A percentile compares a stretch with the other conserved stretches of the same genome.
These are phyloP conservation scores for Knoxdaviesia proteae DNA, from an alignment of 2,329 filamentous ascomycete genomes.

Conservation along the genomic window DNA sequence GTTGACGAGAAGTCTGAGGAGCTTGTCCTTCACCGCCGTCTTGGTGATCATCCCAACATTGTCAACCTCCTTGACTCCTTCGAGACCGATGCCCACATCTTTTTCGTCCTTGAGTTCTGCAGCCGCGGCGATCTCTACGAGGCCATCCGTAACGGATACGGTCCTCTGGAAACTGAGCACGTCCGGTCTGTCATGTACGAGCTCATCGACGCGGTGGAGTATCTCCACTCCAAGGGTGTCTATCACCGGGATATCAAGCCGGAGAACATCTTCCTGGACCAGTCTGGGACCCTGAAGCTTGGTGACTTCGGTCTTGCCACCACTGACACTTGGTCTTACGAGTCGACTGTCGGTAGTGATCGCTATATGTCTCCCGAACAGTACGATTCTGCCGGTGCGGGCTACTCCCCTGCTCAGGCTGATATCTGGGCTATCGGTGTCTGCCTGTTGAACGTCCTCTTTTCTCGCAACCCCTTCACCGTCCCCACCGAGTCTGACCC, in stretches of 20 bases:
- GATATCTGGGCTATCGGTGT: slow-evolving; percentile 97
- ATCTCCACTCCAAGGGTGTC: slow-evolving; percentile 76
- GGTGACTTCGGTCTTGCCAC: slow-evolving; percentile 93
- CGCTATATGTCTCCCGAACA: slow-evolving; percentile 99
- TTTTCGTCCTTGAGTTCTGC: slow-evolving; percentile 89
- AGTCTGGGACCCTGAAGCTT: slow-evolving; percentile 78
- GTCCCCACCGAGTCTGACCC: slow-evolving; percentile 79
- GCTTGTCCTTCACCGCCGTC: slow-evolving; percentile 55
- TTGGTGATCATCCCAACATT: slow-evolving; percentile 70
- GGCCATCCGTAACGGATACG: slow-evolving; percentile 74
- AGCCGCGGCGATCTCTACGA: slow-evolving; percentile 92
- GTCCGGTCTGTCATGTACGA: slow-evolving; percentile 95
- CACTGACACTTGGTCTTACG: slow-evolving; percentile 71
- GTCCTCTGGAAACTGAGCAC: slow-evolving; percentile 85
- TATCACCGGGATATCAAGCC: slow-evolving; percentile 98
- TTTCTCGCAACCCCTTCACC: slow-evolving; percentile 90
- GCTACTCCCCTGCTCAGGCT: slow-evolving; percentile 82
- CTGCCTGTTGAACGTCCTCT: slow-evolving; percentile 87
- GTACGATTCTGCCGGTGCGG: slow-evolving; percentile 69
- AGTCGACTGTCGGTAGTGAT: slow-evolving; percentile 88
- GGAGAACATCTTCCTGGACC: slow-evolving; percentile 91
- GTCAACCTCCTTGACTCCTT: slow-evolving; percentile 85
- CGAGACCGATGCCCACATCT: slow-evolving; percentile 76
- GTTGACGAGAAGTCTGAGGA: slow-evolving; percentile 72
- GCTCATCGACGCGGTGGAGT: slow-evolving; percentile 71